Evolutionary conservation across 148 eudicot genomes (phyloP).

Genomic region (Rhododendron griersonianum): DNA sequence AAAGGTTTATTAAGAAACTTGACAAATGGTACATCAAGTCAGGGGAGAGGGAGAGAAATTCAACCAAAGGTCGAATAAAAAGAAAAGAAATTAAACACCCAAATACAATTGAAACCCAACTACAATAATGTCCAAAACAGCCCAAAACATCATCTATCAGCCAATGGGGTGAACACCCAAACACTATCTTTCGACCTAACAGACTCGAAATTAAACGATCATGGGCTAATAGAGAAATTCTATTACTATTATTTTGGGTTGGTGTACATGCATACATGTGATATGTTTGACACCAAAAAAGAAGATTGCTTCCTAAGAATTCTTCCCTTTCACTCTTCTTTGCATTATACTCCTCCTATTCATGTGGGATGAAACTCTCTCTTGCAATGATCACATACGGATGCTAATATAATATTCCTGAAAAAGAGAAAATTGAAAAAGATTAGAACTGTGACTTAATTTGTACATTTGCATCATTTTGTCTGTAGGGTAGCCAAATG

Average conservation of each 20-base stretch:
- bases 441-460: not conserved
- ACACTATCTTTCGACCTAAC: too few species aligned
- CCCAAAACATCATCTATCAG: too few species aligned
- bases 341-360: not conserved
- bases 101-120: too few species aligned
- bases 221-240: too few species aligned
- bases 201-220: too few species aligned
- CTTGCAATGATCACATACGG: not conserved
- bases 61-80: too few species aligned
- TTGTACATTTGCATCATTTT: not conserved
- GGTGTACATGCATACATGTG: not conserved
- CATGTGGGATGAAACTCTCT: not conserved
- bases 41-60: too few species aligned
- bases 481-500: not conserved
- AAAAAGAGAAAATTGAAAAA: not conserved
- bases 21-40: too few species aligned
- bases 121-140: too few species aligned
- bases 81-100: too few species aligned
- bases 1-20: too few species aligned
- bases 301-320: not conserved
- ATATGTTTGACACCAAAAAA: not conserved
- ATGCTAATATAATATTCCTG: not conserved
- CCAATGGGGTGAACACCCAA: too few species aligned
- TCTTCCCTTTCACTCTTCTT: not conserved
- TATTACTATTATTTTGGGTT: not conserved